phyloP scores from a whole-genome alignment of 306 rosid genomes.

The Lotus japonicus region DNA sequence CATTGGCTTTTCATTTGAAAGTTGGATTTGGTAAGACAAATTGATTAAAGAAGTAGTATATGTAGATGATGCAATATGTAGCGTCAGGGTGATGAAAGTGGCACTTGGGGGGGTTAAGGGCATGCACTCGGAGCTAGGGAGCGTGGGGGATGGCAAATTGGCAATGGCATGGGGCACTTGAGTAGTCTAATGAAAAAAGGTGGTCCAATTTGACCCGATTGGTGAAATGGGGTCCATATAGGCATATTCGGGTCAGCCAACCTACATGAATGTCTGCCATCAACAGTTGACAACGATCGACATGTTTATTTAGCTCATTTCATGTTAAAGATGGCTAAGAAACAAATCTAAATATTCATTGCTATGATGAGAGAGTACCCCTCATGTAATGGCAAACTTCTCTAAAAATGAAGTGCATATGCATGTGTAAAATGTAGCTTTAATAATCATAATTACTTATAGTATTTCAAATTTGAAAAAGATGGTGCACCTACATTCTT shows the following conservation, averaged over 20 bases:
- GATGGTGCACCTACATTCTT: no score
- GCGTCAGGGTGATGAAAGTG: conserved; percentile 28
- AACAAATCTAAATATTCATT: no score
- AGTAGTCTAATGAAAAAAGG: conserved; percentile 20
- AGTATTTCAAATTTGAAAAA: no score
- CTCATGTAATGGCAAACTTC: no score
- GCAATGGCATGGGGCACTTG: conserved; percentile 15
- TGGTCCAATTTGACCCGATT: conserved; percentile 23
- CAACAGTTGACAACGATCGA: no score
- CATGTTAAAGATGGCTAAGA: no score
- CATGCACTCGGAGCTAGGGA: not conserved
- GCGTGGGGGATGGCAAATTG: conserved; percentile 13
- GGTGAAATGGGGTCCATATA: conserved; percentile 22
- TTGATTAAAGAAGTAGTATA: not conserved
- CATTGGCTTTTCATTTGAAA: conserved; percentile 26
- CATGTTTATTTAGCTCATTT: no score
- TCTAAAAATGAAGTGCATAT: no score
- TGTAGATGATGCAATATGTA: conserved; percentile 23
- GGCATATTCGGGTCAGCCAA: conserved; percentile 23
- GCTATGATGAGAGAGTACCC: no score
- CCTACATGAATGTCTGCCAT: not conserved
- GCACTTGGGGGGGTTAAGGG: not conserved
- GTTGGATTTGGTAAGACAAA: conserved; percentile 10
- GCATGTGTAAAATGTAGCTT: no score
- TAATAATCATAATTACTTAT: no score